Evolutionary conservation across 345 rosid genomes (phyloP).

Genomic region (Gynandropsis gynandra): DNA sequence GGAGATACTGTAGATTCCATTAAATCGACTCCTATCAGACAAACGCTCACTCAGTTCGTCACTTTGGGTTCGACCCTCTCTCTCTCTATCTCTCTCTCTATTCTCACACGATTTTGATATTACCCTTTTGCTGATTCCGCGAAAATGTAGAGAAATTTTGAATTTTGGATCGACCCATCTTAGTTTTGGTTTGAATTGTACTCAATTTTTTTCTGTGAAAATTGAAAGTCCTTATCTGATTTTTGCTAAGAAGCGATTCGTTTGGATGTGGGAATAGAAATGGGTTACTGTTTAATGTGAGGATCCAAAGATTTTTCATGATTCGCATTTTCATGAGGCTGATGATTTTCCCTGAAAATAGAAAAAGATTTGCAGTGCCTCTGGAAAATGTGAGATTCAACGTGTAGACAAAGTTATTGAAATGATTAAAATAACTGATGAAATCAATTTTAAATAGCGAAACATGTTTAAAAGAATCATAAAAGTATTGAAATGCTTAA

Average conservation of each 20-base stretch:
- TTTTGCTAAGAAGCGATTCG: neutral
- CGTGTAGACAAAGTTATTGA: too few relatives aligned
- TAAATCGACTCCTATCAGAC: slow-evolving; percentile 76
- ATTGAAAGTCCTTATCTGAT: too few relatives aligned
- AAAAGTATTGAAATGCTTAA: neutral
- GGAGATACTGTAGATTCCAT: slow-evolving; percentile 73
- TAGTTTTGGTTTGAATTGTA: neutral
- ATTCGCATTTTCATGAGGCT: too few relatives aligned
- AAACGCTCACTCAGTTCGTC: slow-evolving; percentile 68
- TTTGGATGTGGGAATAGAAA: neutral
- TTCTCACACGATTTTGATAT: neutral
- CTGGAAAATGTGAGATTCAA: too few relatives aligned
- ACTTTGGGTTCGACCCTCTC: slow-evolving; percentile 57
- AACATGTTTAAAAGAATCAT: too few relatives aligned
- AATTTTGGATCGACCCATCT: neutral
- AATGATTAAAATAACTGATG: too few relatives aligned
- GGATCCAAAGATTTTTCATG: too few relatives aligned
- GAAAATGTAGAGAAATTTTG: neutral
- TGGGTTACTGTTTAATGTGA: neutral
- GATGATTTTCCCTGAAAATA: too few relatives aligned
- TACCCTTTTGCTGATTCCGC: slow-evolving; percentile 3
- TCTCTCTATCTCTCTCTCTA: neutral
- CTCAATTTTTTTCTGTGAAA: neutral
- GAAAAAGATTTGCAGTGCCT: too few relatives aligned
- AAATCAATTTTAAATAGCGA: too few relatives aligned